A percentile compares a stretch with the other conserved stretches of the same genome.
These are phyloP conservation scores for Mycena maculata DNA, from an alignment of 768 basidiomycete species.

Conservation along the genomic window DNA sequence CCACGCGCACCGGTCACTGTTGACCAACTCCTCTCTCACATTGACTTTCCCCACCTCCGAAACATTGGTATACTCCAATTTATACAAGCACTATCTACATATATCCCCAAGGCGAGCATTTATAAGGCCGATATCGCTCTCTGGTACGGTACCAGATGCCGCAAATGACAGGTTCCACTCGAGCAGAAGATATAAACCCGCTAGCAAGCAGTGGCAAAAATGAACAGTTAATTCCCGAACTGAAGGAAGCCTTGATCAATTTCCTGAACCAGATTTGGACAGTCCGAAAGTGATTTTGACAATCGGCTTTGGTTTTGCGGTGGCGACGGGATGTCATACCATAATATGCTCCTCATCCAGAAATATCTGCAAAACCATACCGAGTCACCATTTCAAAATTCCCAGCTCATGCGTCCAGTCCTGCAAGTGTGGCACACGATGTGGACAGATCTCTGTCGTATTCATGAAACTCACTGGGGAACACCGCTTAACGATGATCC, in stretches of 20 bases:
- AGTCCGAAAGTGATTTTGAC: conserved; percentile 37
- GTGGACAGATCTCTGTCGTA: conserved; percentile 46
- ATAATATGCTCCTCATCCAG: conserved; percentile 35
- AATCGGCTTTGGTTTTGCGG: conserved; percentile 40
- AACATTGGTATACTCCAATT: neutral
- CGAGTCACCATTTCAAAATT: conserved; percentile 33
- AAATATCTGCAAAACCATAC: conserved; percentile 14
- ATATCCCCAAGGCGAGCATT: neutral
- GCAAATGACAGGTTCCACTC: neutral
- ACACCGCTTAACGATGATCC: conserved; percentile 31
- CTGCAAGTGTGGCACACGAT: conserved; percentile 49
- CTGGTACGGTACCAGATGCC: neutral
- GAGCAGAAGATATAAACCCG: neutral
- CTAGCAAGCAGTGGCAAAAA: conserved; percentile 10
- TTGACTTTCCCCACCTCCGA: neutral
- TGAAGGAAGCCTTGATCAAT: conserved; percentile 4
- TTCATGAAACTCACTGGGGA: conserved; percentile 40
- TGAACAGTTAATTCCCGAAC: neutral
- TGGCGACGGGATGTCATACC: conserved; percentile 52
- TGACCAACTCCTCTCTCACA: neutral
- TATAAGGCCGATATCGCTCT: neutral
- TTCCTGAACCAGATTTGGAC: conserved; percentile 33
- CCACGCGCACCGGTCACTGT: neutral
- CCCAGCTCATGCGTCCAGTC: conserved; percentile 38
- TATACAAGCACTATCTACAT: neutral